Evolutionary conservation across 2,329 filamentous ascomycete species (phyloP), one percentile per base, ranked within the genome.

Genomic region (Penicillium vulpinum): DNA sequence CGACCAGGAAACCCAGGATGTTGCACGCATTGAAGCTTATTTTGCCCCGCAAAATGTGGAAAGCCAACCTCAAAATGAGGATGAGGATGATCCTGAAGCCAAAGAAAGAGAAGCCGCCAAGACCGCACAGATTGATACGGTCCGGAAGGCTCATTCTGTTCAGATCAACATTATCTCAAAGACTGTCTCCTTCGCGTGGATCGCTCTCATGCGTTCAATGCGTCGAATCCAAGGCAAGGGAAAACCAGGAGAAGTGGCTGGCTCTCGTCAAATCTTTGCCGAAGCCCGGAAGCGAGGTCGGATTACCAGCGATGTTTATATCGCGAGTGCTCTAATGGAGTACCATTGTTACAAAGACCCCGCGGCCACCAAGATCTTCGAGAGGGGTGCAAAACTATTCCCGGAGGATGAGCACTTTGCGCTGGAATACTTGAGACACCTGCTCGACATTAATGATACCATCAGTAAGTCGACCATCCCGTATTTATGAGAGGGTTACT

Each of bases 261-360:
- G 94, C 3, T 89, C 95, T 65, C 86, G 94, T 59, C 89, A 91
- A 64, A 86, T 97, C 13, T 97, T 99, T 70, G 88, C 86, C 2
- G 92, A 97, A 73, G 92, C 94, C 46, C 86, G 94, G 33, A 89
- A 90, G 67, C 87, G 88, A 62, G 95, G 94, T 18, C 89, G 92
- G 51, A 84, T 99, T 44, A 94, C 91, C 8, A 96, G 91, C 67
- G 94, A 97, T 71, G 91, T 97, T 6, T 99, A 99, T 70, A 90
- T 97, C 52, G 92, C 92, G 1, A 91, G 91, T 64, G 94, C 95
- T 16, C 81, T 96, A 57, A 90, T 99, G 69, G 94, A 99, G 73
- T 93, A 94, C 71, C 88, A 96, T 66, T 95, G 95, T 64, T 99
- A 99, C 75, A 94, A 96, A 70, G 94, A 97, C 67, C 85, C 88